These are phyloP conservation scores for Stachybotrys chartarum DNA, from an alignment of 2,329 filamentous ascomycete species.

Conservation along the genomic window DNA sequence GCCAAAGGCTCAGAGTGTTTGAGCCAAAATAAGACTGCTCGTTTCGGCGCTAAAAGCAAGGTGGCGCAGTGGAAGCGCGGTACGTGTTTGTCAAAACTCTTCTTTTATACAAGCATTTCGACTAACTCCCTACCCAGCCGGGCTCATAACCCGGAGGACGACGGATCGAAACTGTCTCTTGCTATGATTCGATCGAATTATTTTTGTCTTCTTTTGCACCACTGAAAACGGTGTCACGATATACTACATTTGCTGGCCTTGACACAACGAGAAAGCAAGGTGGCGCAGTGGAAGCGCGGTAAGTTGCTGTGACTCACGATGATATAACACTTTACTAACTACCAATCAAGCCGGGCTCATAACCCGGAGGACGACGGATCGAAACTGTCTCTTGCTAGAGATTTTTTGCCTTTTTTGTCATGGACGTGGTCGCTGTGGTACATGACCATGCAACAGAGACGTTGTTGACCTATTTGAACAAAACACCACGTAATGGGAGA, in stretches of 20 bases:
- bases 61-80: conserved; percentile 21
- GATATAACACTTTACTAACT: conserved; percentile 1
- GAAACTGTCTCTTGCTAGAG: conserved; percentile 11
- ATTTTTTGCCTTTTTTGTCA: background rate
- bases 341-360: conserved; percentile 13
- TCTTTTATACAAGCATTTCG: background rate
- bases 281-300: conserved; percentile 21
- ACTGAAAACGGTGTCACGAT: too few relatives aligned
- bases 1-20: too few relatives aligned
- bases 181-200: background rate
- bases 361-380: conserved; percentile 21
- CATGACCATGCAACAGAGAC: too few relatives aligned
- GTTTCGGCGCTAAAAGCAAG: conserved; percentile 10
- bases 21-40: background rate
- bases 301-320: background rate
- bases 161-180: conserved; percentile 17
- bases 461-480: too few relatives aligned
- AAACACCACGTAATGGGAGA: too few relatives aligned
- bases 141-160: conserved; percentile 21
- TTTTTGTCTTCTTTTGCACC: background rate
- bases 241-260: background rate
- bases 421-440: too few relatives aligned
- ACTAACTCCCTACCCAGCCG: conserved; percentile 7
- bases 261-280: conserved; percentile 11
- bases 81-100: background rate